Percentiles rank a stretch among this genome's conserved stretches.
phyloP scores from a whole-genome alignment of 768 basidiomycete species.

The Mycena chlorophos region DNA sequence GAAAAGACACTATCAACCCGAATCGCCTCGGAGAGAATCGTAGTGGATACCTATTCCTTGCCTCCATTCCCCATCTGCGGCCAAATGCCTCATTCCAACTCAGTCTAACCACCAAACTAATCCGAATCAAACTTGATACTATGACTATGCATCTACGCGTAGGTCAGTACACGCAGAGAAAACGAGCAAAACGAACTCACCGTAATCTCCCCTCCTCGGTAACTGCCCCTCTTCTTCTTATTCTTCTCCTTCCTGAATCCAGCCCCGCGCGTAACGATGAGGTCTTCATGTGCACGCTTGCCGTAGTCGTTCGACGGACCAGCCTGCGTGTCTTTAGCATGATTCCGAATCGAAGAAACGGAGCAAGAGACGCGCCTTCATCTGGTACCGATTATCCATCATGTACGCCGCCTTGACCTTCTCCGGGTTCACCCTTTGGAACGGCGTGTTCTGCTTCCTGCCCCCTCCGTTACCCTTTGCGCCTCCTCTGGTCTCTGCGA shows the following conservation, averaged over 20 bases:
- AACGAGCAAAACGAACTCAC: constrained; percentile 43
- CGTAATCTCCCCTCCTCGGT: constrained; percentile 93
- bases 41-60: no score
- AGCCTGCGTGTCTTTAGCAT: no score
- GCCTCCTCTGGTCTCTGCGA: constrained; percentile 14
- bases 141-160: constrained; percentile 68
- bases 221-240: constrained; percentile 97
- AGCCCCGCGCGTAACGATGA: constrained; percentile 90
- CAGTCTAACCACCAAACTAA: neutral
- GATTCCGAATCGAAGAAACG: constrained; percentile 2
- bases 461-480: constrained; percentile 22
- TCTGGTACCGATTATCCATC: constrained; percentile 76
- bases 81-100: no score
- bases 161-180: constrained; percentile 2
- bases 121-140: constrained; percentile 81
- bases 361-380: constrained; percentile 55
- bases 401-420: constrained; percentile 42
- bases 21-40: no score
- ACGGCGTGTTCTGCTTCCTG: constrained; percentile 61
- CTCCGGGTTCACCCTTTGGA: constrained; percentile 75
- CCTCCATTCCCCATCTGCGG: no score
- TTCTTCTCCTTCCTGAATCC: constrained; percentile 99
- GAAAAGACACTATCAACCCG: no score
- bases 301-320: constrained; percentile 83
- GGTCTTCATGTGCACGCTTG: constrained; percentile 76